Conservation (phyloP, 768 basidiomycete species). For the Phylloporus rhodoxanthus region DNA sequence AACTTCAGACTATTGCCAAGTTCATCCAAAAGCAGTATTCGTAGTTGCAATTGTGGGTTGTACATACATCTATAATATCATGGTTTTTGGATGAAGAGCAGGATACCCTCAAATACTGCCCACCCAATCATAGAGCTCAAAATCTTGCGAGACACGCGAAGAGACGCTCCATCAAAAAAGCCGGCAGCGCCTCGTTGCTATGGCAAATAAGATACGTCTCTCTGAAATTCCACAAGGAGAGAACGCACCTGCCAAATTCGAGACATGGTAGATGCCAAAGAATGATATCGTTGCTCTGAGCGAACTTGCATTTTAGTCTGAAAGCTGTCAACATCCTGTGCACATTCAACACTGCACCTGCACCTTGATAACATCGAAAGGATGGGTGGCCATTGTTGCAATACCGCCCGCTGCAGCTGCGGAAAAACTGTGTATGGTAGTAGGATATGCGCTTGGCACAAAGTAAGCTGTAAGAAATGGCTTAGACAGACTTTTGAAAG, state of each 20-base stretch:
- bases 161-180: slow-evolving; percentile 80
- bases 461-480: slow-evolving; percentile 33
- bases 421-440: slow-evolving; percentile 54
- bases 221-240: background rate
- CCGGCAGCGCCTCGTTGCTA: slow-evolving; percentile 78
- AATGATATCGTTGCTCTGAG: slow-evolving; percentile 67
- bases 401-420: slow-evolving; percentile 79
- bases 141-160: slow-evolving; percentile 82
- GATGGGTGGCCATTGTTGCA: slow-evolving; percentile 82
- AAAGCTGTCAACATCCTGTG: slow-evolving; percentile 1
- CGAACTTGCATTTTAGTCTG: slow-evolving; percentile 92
- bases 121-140: slow-evolving; percentile 87
- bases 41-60: slow-evolving; percentile 23
- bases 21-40: slow-evolving; percentile 83
- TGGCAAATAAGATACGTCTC: slow-evolving; percentile 1
- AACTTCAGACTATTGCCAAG: slow-evolving; percentile 92
- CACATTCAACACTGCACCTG: background rate
- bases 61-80: background rate
- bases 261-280: slow-evolving; percentile 55
- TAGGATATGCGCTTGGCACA: slow-evolving; percentile 39
- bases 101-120: slow-evolving; percentile 80
- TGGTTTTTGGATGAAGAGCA: slow-evolving; percentile 49
- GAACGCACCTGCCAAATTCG: slow-evolving; percentile 64
- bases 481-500: slow-evolving; percentile 6
- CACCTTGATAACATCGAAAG: slow-evolving; percentile 93